phyloP scores from a whole-genome alignment of 208 protist genomes.

The Crithidia bombi region DNA sequence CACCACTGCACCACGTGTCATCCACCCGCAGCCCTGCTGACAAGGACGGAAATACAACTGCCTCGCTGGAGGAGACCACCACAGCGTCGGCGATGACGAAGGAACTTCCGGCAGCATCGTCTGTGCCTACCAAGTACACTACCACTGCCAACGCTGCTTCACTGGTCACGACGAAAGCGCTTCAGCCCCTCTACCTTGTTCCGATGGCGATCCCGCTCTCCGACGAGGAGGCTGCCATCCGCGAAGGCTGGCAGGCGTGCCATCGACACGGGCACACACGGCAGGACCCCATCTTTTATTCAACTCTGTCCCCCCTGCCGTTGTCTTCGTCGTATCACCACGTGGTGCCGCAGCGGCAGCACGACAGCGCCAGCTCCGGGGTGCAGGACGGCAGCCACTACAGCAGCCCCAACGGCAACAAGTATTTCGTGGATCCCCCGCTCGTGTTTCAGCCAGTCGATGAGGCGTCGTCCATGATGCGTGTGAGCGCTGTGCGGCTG shows the following conservation, averaged over 20 bases:
- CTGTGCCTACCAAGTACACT: not conserved
- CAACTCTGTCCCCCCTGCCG: slow-evolving; percentile 21
- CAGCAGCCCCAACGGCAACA: not conserved
- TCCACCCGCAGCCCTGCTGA: not conserved
- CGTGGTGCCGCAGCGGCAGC: slow-evolving; percentile 24
- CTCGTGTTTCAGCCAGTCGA: slow-evolving; percentile 43
- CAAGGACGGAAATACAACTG: not conserved
- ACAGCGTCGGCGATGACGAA: not conserved
- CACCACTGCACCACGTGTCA: slow-evolving; percentile 10
- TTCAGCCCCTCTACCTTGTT: slow-evolving; percentile 48
- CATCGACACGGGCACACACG: slow-evolving; percentile 41
- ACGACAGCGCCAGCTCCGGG: not conserved
- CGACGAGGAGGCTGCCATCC: slow-evolving; percentile 20
- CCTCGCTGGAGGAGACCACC: not conserved
- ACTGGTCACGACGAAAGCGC: not conserved
- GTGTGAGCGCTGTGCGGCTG: slow-evolving; percentile 37
- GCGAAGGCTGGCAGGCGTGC: slow-evolving; percentile 31
- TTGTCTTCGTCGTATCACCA: slow-evolving; percentile 28
- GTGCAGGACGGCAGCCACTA: not conserved
- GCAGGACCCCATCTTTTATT: slow-evolving; percentile 24
- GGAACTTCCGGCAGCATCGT: not conserved
- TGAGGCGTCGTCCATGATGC: slow-evolving; percentile 49
- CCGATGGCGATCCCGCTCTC: slow-evolving; percentile 45
- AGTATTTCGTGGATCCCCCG: slow-evolving; percentile 31
- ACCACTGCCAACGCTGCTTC: not conserved